phyloP scores from a whole-genome alignment of 1,139 yeast species.

The Debaryomyces subglobosus region DNA sequence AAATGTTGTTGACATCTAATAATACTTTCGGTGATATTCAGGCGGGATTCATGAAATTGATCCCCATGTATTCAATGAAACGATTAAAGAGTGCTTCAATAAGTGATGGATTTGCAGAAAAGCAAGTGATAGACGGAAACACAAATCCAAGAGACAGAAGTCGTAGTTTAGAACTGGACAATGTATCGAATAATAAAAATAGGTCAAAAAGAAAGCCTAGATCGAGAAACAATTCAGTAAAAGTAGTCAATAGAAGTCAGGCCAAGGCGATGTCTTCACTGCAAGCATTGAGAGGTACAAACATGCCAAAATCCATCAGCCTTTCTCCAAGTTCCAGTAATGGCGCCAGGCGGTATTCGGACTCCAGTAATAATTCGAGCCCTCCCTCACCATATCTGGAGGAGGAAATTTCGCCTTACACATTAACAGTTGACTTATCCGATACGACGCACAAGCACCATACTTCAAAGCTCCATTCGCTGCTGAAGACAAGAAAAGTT shows the following conservation, averaged over 20 bases:
- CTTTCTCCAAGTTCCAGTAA: neutral
- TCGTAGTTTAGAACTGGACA: neutral
- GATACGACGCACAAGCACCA: too few relatives aligned
- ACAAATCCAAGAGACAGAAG: neutral
- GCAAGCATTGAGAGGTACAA: conserved; percentile 3
- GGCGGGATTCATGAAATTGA: conserved; percentile 2
- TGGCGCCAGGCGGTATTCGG: neutral
- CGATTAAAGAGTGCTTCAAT: neutral
- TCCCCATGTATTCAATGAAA: neutral
- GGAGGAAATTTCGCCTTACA: neutral
- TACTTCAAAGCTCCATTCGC: neutral
- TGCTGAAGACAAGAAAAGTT: neutral
- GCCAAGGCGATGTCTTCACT: conserved; percentile 3
- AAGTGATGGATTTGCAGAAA: neutral
- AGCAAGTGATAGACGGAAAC: neutral
- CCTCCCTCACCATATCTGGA: neutral
- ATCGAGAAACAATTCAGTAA: neutral
- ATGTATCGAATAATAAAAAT: neutral
- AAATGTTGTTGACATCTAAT: neutral
- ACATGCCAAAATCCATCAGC: neutral
- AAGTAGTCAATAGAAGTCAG: conserved; percentile 3
- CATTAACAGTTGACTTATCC: neutral
- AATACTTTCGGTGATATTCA: conserved; percentile 1
- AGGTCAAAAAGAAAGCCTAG: neutral
- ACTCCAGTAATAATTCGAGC: neutral